A percentile compares a stretch with the other conserved stretches of the same genome.
These are phyloP conservation scores for Phylloporus sp. DNA, from an alignment of 1,284 basidiomycete genomes.

Conservation along the genomic window DNA sequence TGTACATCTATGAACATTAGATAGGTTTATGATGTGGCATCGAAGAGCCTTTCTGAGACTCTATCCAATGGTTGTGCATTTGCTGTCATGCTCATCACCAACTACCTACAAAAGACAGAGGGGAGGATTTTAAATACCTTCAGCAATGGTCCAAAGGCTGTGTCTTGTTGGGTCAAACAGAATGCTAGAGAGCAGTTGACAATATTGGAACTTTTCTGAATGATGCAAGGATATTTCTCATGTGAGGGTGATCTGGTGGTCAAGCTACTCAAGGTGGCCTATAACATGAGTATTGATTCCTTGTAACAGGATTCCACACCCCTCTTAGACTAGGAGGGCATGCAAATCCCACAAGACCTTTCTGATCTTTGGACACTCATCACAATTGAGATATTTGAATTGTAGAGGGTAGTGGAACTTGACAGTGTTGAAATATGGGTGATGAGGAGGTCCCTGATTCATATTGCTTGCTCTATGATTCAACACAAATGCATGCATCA, in stretches of 20 bases:
- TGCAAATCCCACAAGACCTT: constrained; percentile 72
- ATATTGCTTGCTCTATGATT: constrained; percentile 65
- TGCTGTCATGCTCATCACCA: constrained; percentile 60
- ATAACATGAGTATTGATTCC: constrained; percentile 71
- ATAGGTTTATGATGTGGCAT: constrained; percentile 64
- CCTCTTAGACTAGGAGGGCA: constrained; percentile 79
- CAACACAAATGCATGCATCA: constrained; percentile 53
- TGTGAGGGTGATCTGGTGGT: constrained; percentile 71
- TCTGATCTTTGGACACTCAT: constrained; percentile 80
- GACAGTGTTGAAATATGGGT: constrained; percentile 60
- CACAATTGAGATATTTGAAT: constrained; percentile 80
- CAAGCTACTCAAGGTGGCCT: constrained; percentile 70
- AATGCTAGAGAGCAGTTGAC: constrained; percentile 81
- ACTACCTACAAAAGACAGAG: constrained; percentile 65
- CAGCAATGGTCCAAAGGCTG: constrained; percentile 63
- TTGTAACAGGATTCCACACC: constrained; percentile 71
- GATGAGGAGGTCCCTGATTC: constrained; percentile 56
- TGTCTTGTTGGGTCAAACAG: constrained; percentile 81
- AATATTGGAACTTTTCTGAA: constrained; percentile 85
- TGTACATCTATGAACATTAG: too few species aligned
- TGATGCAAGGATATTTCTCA: constrained; percentile 80
- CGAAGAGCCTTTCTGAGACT: constrained; percentile 63
- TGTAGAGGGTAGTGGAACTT: constrained; percentile 75
- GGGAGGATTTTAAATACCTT: constrained; percentile 61
- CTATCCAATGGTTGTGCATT: constrained; percentile 69